Evolutionary conservation across 2,329 filamentous ascomycete species (phyloP), one percentile per base, ranked within the genome.

Genomic region (Aphanoascus verrucosus): DNA sequence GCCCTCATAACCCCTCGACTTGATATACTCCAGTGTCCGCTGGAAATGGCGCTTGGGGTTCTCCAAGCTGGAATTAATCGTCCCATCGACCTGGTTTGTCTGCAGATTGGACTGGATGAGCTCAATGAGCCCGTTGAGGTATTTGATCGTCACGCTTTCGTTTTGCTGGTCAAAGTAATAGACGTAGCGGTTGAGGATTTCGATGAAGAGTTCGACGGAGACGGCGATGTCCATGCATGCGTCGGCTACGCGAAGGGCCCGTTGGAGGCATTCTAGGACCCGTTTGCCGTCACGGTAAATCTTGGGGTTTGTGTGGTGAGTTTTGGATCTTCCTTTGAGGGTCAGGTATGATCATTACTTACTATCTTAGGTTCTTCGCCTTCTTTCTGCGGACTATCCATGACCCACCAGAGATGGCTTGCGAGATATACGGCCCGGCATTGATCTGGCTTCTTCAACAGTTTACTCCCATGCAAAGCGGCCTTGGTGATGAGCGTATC

Each of bases 131-230:
- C 93, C 93, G 66, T 98, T 98, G 58, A 98, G 80, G 68, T 97
- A 98, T 72, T 97, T 97, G 2, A 86, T 96, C 4, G 93, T 98
- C 38, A 98, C 93, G 60, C 90, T 90, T 72, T 98, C 93, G 70
- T 98, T 98, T 67, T 95, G 88, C 69, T 98, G 91, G 70, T 98
- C 93, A 73, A 96, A 98, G 74, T 97, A 98, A 71, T 98, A 98
- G 51, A 97, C 90, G 67, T 98, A 98, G 69, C 93, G 83, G 69
- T 98, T 96, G 53, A 98, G 75, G 58, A 98, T 98, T 73, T 98
- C 93, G 54, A 98, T 91, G 71, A 98, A 98, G 47, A 98, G 79
- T 72, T 98, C 94, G 45, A 98, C 93, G 2, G 89, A 96, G 3
- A 96, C 89, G 5, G 89, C 88, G 6, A 90, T 93, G 70, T 98